Evolutionary conservation across 2,329 filamentous ascomycete species (phyloP), one percentile per base, ranked within the genome.

Genomic region (Trichoderma koningiopsis): DNA sequence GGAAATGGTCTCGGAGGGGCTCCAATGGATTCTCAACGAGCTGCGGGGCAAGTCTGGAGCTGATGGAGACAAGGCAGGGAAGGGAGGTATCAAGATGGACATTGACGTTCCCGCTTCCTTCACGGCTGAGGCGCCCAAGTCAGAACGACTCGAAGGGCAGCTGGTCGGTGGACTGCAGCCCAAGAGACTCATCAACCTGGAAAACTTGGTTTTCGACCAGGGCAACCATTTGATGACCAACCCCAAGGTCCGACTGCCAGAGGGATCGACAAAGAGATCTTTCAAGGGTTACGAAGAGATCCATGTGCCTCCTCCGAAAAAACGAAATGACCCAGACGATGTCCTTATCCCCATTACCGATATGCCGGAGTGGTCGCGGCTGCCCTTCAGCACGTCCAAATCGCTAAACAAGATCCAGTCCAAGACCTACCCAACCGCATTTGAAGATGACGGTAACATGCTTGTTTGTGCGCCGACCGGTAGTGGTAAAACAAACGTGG

Each of bases 171-270:
- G 93, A 16, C 84, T 99, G 47, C 92, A 96, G 75, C 96, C 96
- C 2, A 90, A 90, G 73, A 93, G 92, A 77, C 83, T 93, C 56
- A 93, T 99, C 78, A 98, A 98, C 77, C 85, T 99, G 63, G 95
- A 99, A 69, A 98, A 98, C 75, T 88, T 99, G 40, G 88, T 97
- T 49, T 99, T 99, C 77, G 96, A 98, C 74, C 95, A 98, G 81
- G 96, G 96, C 65, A 99, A 98, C 76, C 96, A 99, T 83, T 86
- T 99, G 55, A 99, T 98, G 95, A 98, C 96, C n/a, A 99, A 99
- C 75, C 92, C 94, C 7, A 97, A 94, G 77, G 96, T 99, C 58
- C 91, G 92, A 72, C 86, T 99, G 24, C 96, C 96, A 0, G 93
- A 97, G 78, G 96, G 96, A 13, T 97, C 96, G 2, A 97, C 93